phyloP scores from a whole-genome alignment of 257 asterid species.

The Forsythia viridissima region DNA sequence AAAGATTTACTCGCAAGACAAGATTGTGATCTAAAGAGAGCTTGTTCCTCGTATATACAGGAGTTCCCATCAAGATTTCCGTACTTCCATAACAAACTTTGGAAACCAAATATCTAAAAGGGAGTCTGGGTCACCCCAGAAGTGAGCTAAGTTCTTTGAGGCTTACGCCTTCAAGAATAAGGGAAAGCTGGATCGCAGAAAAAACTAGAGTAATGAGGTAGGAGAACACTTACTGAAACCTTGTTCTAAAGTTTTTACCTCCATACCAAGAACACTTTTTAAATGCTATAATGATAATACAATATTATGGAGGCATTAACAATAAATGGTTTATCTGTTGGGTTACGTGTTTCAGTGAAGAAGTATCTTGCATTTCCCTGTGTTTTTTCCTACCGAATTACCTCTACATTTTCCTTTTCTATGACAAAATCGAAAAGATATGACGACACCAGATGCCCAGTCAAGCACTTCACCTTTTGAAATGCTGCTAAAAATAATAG shows the following conservation, averaged over 20 bases:
- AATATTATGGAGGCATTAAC: neutral
- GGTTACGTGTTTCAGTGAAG: too few relatives aligned
- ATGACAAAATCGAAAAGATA: too few relatives aligned
- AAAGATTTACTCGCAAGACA: slow-evolving; percentile 10
- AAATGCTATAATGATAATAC: neutral
- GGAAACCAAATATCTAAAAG: neutral
- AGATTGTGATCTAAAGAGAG: neutral
- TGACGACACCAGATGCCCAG: neutral
- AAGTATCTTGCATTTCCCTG: too few relatives aligned
- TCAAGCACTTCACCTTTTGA: neutral
- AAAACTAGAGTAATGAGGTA: neutral
- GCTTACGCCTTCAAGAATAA: neutral
- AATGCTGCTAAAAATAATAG: neutral
- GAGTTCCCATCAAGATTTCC: neutral
- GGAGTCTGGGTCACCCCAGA: neutral
- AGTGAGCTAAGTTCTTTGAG: neutral
- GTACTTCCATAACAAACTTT: neutral
- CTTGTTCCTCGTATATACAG: neutral
- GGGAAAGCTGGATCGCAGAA: neutral
- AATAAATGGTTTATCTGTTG: too few relatives aligned
- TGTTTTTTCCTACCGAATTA: neutral
- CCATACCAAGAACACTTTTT: neutral
- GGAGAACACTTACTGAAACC: neutral
- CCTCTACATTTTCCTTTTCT: too few relatives aligned
- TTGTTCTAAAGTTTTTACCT: neutral